A percentile compares a stretch with the other conserved stretches of the same genome.
phyloP scores from a whole-genome alignment of 176 grass and related monocot species.

The Carex cristatella region DNA sequence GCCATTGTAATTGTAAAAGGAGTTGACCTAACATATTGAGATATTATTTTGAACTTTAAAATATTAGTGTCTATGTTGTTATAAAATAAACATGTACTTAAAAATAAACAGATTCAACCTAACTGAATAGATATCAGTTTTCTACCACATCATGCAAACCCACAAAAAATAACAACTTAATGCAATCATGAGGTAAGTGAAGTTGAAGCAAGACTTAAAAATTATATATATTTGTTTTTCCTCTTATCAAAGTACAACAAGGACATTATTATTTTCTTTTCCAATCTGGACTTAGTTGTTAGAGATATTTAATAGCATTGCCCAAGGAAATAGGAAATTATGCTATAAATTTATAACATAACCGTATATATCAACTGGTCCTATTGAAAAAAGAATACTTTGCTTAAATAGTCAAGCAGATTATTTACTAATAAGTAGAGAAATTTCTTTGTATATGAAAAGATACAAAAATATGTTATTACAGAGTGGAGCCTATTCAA shows the following conservation, averaged over 20 bases:
- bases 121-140: constrained; percentile 10
- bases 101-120: not conserved
- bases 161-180: not conserved
- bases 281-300: constrained; percentile 9
- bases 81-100: constrained; percentile 7
- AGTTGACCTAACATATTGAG: constrained; percentile 1
- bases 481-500: not conserved
- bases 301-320: not conserved
- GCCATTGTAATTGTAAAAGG: not conserved
- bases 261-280: constrained; percentile 1
- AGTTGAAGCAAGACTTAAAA: constrained; percentile 19
- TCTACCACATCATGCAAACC: not conserved
- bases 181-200: not conserved
- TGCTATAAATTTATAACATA: not conserved
- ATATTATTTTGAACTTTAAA: not conserved
- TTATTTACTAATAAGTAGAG: not conserved
- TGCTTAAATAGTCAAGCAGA: not conserved
- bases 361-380: not conserved
- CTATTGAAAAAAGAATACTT: not conserved
- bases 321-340: not conserved
- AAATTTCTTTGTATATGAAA: not conserved
- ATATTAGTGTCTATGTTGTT: not conserved
- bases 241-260: not conserved
- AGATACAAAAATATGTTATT: not conserved
- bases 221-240: not conserved